Evolutionary conservation across 306 rosid species (phyloP).

Genomic region (Erythrophleum fordii): DNA sequence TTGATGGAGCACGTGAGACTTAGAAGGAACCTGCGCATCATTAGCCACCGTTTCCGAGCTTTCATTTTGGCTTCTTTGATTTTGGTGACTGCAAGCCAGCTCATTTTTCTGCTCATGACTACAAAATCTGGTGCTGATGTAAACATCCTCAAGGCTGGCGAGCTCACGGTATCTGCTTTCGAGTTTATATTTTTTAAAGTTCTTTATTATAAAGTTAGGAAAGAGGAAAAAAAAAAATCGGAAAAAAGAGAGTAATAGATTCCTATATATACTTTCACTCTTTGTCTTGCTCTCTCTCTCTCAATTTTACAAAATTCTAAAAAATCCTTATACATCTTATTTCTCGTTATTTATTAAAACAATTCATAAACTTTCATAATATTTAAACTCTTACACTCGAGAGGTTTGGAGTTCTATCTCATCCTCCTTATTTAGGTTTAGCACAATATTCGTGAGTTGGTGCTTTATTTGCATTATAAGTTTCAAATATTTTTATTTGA

Average conservation of each 20-base stretch:
- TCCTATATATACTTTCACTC: no score
- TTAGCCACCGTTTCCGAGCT: conserved; percentile 82
- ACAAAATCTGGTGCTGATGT: conserved; percentile 57
- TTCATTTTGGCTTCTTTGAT: conserved; percentile 71
- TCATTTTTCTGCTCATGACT: conserved; percentile 62
- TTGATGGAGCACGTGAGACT: conserved; percentile 67
- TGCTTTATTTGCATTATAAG: neutral
- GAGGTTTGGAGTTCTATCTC: neutral
- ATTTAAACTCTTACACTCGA: neutral
- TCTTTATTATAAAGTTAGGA: no score
- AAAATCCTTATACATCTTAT: no score
- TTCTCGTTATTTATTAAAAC: no score
- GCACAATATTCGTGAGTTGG: neutral
- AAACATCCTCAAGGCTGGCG: conserved; percentile 77
- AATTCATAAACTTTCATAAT: neutral
- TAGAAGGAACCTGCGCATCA: conserved; percentile 61
- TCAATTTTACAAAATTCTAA: no score
- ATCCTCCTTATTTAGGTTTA: neutral
- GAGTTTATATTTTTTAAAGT: no score
- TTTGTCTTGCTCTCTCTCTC: no score
- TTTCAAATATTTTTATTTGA: no score
- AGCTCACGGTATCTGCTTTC: conserved; percentile 65
- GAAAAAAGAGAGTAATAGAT: no score
- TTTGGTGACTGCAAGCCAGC: conserved; percentile 85
- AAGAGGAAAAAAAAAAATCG: no score